These are phyloP conservation scores for Zygoascus sp. DNA, from an alignment of 1,139 yeast genomes.

Conservation along the genomic window DNA sequence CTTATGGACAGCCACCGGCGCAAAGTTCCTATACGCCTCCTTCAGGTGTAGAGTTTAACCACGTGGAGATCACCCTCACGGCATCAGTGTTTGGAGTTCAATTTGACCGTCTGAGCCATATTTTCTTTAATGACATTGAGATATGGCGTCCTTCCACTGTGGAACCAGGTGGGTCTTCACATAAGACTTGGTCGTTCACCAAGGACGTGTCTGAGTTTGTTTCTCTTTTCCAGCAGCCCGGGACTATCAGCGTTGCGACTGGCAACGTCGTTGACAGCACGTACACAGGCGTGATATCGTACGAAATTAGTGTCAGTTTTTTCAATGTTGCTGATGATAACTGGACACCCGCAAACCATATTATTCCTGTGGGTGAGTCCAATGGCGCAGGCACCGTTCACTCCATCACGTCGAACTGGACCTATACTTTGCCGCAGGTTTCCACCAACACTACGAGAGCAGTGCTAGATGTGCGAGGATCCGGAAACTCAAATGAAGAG, in stretches of 20 bases:
- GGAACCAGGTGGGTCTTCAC: slow-evolving; percentile 52
- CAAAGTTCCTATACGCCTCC: slow-evolving; percentile 41
- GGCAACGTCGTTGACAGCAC: slow-evolving; percentile 58
- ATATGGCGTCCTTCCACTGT: slow-evolving; percentile 84
- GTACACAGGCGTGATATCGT: slow-evolving; percentile 58
- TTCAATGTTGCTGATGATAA: slow-evolving; percentile 25
- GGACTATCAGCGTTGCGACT: slow-evolving; percentile 49
- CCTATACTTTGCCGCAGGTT: slow-evolving; percentile 23
- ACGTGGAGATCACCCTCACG: slow-evolving; percentile 55
- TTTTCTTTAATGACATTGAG: slow-evolving; percentile 60
- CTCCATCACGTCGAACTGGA: slow-evolving; percentile 5
- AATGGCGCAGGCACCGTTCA: neutral
- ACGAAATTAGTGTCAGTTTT: slow-evolving; percentile 51
- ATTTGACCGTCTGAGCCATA: slow-evolving; percentile 70
- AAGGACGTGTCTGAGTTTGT: slow-evolving; percentile 65
- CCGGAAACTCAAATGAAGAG: slow-evolving; percentile 78
- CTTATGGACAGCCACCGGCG: slow-evolving; percentile 54
- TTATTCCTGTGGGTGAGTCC: neutral
- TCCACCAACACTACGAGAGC: slow-evolving; percentile 58
- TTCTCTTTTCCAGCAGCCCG: slow-evolving; percentile 44
- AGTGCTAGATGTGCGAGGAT: slow-evolving; percentile 55
- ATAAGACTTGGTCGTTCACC: slow-evolving; percentile 43
- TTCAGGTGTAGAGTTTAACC: slow-evolving; percentile 46
- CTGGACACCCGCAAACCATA: neutral
- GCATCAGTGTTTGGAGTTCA: slow-evolving; percentile 63